phyloP scores from a whole-genome alignment of 257 asterid species.

The Paulownia fortunei region DNA sequence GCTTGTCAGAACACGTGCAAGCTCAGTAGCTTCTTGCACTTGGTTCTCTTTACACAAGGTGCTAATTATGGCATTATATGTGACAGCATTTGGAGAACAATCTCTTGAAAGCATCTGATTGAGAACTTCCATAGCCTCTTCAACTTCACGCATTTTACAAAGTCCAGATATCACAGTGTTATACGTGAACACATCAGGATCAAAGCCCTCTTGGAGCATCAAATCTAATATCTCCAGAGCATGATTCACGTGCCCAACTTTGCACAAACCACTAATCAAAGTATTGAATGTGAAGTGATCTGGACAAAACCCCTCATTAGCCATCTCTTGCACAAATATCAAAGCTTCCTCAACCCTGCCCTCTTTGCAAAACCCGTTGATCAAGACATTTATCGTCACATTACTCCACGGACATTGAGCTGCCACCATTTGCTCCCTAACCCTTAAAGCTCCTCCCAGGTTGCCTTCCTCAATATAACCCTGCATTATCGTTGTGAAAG shows the following conservation, averaged over 20 bases:
- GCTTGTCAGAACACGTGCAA: constrained; percentile 61
- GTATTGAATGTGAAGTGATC: constrained; percentile 79
- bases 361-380: constrained; percentile 83
- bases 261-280: constrained; percentile 81
- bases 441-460: constrained; percentile 79
- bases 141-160: constrained; percentile 68
- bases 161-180: constrained; percentile 82
- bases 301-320: constrained; percentile 67
- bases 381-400: constrained; percentile 71
- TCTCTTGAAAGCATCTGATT: constrained; percentile 77
- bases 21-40: constrained; percentile 80
- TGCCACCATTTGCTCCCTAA: constrained; percentile 76
- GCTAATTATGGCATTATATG: constrained; percentile 79
- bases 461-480: constrained; percentile 87
- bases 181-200: constrained; percentile 77
- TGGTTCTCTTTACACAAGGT: constrained; percentile 78
- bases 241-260: constrained; percentile 75
- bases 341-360: constrained; percentile 76
- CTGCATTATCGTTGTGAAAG: constrained; percentile 87
- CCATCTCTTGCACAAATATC: constrained; percentile 70
- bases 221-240: constrained; percentile 79
- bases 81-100: constrained; percentile 72
- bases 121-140: constrained; percentile 75
- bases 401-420: constrained; percentile 64
- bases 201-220: constrained; percentile 86